phyloP scores from a whole-genome alignment of 257 asterid species.

The Penstemon barbatus region DNA sequence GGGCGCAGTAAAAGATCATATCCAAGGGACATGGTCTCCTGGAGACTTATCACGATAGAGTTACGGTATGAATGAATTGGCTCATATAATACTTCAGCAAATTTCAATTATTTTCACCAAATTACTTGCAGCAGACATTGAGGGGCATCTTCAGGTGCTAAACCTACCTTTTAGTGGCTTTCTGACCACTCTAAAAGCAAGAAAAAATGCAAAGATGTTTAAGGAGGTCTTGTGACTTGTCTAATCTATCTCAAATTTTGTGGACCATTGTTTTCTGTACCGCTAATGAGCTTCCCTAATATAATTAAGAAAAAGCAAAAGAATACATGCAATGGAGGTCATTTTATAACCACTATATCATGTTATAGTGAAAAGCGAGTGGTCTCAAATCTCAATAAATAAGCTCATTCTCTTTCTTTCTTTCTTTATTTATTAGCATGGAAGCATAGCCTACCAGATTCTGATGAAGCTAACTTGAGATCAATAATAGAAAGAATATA shows the following conservation, averaged over 20 bases:
- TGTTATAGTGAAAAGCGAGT: too few species aligned
- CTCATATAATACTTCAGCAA: not conserved
- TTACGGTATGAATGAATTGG: not conserved
- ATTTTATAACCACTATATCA: too few species aligned
- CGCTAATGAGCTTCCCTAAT: not conserved
- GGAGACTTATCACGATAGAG: not conserved
- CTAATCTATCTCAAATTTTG: not conserved
- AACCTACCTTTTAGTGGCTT: too few species aligned
- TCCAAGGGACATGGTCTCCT: not conserved
- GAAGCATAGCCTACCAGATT: conserved; percentile 5
- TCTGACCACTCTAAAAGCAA: too few species aligned
- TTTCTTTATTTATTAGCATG: not conserved
- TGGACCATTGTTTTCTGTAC: not conserved
- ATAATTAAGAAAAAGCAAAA: not conserved
- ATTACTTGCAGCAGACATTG: not conserved
- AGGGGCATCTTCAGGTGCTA: too few species aligned
- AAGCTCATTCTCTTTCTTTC: not conserved
- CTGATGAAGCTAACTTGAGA: not conserved
- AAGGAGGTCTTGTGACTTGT: not conserved
- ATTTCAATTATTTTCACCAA: not conserved
- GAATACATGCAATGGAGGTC: not conserved
- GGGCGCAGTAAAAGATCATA: not conserved
- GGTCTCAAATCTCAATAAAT: not conserved
- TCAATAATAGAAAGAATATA: not conserved
- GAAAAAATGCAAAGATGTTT: not conserved